Conservation (phyloP, 2,329 filamentous ascomycete genomes). For the Diaporthe citri region DNA sequence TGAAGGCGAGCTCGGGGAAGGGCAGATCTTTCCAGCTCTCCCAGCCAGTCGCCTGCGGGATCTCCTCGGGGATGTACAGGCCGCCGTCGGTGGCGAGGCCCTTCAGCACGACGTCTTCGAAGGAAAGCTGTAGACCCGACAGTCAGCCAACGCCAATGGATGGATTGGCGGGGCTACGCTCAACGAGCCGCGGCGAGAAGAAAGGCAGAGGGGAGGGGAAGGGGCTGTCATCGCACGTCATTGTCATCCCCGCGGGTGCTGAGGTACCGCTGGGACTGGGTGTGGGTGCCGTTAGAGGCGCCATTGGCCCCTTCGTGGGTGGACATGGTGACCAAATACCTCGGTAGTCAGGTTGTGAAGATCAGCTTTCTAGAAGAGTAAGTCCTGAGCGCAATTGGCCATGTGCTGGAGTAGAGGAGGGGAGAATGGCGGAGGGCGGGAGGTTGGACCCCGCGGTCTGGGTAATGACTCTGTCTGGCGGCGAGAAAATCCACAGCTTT, state of each 20-base stretch:
- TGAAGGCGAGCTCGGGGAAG: slow-evolving; percentile 84
- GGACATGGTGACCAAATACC: slow-evolving; percentile 52
- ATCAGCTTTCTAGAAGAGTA: neutral
- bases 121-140: slow-evolving; percentile 73
- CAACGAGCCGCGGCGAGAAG: neutral
- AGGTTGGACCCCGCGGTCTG: slow-evolving; percentile 20
- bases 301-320: slow-evolving; percentile 54
- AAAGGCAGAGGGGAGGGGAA: slow-evolving; percentile 25
- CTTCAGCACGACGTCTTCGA: slow-evolving; percentile 92
- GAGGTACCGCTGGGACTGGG: slow-evolving; percentile 62
- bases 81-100: slow-evolving; percentile 89
- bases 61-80: slow-evolving; percentile 88
- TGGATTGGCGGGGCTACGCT: slow-evolving; percentile 13
- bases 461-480: slow-evolving; percentile 1
- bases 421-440: neutral
- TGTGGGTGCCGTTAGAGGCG: slow-evolving; percentile 53
- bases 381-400: neutral
- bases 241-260: slow-evolving; percentile 65
- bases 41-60: slow-evolving; percentile 66
- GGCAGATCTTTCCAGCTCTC: slow-evolving; percentile 82
- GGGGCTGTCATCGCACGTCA: slow-evolving; percentile 53
- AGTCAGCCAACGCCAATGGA: slow-evolving; percentile 27
- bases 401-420: neutral
- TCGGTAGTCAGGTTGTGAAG: neutral
- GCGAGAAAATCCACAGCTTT: slow-evolving; percentile 28